phyloP scores from a whole-genome alignment of 176 grass and related monocot genomes.

The Puya raimondii region DNA sequence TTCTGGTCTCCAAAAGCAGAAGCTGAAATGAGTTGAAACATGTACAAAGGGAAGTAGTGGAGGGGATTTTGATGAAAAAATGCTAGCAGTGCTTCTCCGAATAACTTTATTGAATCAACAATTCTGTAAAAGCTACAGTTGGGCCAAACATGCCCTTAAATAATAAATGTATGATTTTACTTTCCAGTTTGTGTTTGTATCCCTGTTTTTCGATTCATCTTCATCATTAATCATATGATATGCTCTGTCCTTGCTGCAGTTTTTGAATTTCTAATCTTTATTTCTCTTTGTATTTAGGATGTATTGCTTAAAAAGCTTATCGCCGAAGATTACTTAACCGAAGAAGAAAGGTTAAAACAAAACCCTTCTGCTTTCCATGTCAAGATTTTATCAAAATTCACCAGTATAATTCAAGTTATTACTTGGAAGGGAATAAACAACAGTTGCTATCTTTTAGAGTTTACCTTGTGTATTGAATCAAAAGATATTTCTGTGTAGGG shows the following conservation, averaged over 20 bases:
- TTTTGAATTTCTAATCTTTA: neutral
- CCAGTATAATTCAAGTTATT: conserved; percentile 1
- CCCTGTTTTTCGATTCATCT: too few relatives aligned
- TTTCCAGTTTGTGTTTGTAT: too few relatives aligned
- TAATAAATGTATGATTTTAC: neutral
- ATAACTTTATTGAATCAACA: too few relatives aligned
- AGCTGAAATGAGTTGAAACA: too few relatives aligned
- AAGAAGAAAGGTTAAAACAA: conserved; percentile 83
- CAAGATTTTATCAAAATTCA: neutral
- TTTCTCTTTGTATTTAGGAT: conserved; percentile 48
- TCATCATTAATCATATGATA: too few relatives aligned
- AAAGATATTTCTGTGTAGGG: conserved; percentile 29
- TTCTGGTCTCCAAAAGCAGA: too few relatives aligned
- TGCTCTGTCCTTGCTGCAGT: neutral
- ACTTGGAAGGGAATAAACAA: neutral
- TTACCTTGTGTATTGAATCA: neutral
- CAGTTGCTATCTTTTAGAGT: too few relatives aligned
- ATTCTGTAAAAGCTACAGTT: too few relatives aligned
- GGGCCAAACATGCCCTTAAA: too few relatives aligned
- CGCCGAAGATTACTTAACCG: conserved; percentile 69
- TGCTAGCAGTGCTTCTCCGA: too few relatives aligned
- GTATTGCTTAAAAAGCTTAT: conserved; percentile 90
- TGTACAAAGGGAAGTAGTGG: too few relatives aligned
- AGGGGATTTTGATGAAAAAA: too few relatives aligned
- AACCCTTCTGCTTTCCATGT: neutral